phyloP scores from a whole-genome alignment of 345 rosid species.

The Citrus australasica region DNA sequence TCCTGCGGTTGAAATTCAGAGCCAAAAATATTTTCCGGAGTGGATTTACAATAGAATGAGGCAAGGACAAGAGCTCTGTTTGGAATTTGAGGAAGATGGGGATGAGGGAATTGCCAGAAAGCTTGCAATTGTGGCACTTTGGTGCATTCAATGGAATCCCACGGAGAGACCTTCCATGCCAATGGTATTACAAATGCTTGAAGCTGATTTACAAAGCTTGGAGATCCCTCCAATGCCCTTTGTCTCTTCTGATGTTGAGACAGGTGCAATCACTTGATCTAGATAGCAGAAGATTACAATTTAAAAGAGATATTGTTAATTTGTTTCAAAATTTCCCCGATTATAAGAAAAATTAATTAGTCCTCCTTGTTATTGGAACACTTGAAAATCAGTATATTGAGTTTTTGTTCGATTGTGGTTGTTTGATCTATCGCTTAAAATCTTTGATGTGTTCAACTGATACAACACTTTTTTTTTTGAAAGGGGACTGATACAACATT shows the following conservation, averaged over 20 bases:
- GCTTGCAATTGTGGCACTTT: constrained; percentile 2
- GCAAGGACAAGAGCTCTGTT: neutral
- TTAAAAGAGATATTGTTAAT: too few relatives aligned
- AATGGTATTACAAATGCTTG: constrained; percentile 9
- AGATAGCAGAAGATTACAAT: neutral
- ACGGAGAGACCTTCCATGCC: constrained; percentile 9
- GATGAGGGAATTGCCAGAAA: constrained; percentile 6
- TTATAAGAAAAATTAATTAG: too few relatives aligned
- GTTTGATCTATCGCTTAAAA: too few relatives aligned
- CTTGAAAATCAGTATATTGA: too few relatives aligned
- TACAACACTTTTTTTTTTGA: too few relatives aligned
- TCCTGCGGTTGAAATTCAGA: neutral
- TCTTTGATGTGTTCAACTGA: too few relatives aligned
- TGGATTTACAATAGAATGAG: neutral
- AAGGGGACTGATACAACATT: too few relatives aligned
- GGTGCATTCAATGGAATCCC: constrained; percentile 1
- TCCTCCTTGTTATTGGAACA: too few relatives aligned
- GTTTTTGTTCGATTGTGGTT: too few relatives aligned
- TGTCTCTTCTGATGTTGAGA: neutral
- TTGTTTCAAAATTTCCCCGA: too few relatives aligned
- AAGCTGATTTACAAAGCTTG: constrained; percentile 3
- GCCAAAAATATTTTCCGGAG: neutral
- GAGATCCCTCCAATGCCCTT: constrained; percentile 7
- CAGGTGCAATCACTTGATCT: neutral
- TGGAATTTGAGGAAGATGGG: neutral